Base-by-base conservation (phyloP, 371 early-diverging fungal species). In the Rhizopus arrhizus region DNA sequence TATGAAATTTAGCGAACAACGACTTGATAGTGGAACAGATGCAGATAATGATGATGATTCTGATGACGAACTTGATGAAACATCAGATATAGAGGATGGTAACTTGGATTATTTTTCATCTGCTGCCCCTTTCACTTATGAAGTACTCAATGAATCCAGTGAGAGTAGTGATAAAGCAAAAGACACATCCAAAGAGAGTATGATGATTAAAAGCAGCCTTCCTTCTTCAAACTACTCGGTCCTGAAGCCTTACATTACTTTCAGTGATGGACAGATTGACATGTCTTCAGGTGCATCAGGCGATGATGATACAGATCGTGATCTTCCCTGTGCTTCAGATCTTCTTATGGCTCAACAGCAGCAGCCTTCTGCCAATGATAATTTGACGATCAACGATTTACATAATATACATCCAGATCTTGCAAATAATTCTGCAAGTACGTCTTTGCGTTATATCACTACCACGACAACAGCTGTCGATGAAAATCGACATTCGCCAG, bases 51-150 rank as follows among this genome's bases (percentile, higher is more conserved):
- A 57, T 43, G 66, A 56, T 71, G 65, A 76, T 60, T 45, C 73
- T 61, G 36, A 68, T 62, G 32, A 78, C 53, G 60, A 51, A 8
- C 34, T 70, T 58, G 33, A 69, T 65, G 29, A 77, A 53, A 56
- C 31, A 5, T 50, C 56, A n/a, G 57, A 62, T 22, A 49, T 48
- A 2, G 41, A 29, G 5, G 31, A 15, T 0, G 2, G 50, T 22
- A 29, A 53, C 11, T 51, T 75, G 9, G 77, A 77, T 52, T 77
- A 77, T 16, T 77, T 77, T 28, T 72, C 79, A 12, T 68, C 73
- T 3, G 38, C 68, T 50, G 79, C 79, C 12, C 78, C 78, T 0
- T 78, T 65, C 40, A 43, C 69, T 12, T 62, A 50, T 16, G 43
- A 65, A 29, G 64, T 73, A 0, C 49, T 60, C n/a, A 66, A 73